A percentile compares a stretch with the other conserved stretches of the same genome.
Conservation (phyloP, 805 yeast genomes). For the Candida ipomoeae region DNA sequence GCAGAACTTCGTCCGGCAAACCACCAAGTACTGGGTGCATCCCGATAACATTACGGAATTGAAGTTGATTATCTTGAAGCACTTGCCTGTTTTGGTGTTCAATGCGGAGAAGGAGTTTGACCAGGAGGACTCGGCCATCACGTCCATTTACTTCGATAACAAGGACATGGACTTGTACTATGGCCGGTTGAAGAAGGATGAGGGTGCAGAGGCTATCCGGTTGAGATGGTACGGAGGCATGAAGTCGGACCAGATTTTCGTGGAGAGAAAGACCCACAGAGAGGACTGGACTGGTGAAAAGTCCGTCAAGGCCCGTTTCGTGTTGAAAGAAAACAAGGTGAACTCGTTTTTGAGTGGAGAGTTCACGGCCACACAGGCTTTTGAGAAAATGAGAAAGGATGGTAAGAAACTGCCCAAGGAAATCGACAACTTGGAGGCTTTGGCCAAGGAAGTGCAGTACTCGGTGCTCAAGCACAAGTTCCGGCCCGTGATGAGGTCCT, state of each 20-base stretch:
- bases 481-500: conserved; percentile 93
- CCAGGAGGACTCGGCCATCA: conserved; percentile 89
- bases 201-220: conserved; percentile 98
- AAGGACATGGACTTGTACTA: conserved; percentile 83
- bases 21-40: conserved; percentile 99
- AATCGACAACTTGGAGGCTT: conserved; percentile 84
- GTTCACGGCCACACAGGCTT: conserved; percentile 82
- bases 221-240: conserved; percentile 99
- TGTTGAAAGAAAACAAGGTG: conserved; percentile 85
- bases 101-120: conserved; percentile 95
- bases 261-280: conserved; percentile 96
- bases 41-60: conserved; percentile 97
- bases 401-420: conserved; percentile 85
- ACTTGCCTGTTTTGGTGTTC: conserved; percentile 94
- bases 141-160: conserved; percentile 94
- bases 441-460: conserved; percentile 92
- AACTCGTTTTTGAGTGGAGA: conserved; percentile 80
- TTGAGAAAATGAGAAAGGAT: conserved; percentile 88
- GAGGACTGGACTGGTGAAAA: conserved; percentile 99
- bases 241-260: conserved; percentile 87
- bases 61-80: conserved; percentile 87
- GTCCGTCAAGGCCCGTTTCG: conserved; percentile 96
- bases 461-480: conserved; percentile 75
- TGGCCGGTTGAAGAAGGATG: conserved; percentile 92
- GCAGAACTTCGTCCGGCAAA: conserved; percentile 97